These are phyloP conservation scores for Dothistroma pini DNA, from an alignment of 2,329 filamentous ascomycete genomes.

Conservation along the genomic window DNA sequence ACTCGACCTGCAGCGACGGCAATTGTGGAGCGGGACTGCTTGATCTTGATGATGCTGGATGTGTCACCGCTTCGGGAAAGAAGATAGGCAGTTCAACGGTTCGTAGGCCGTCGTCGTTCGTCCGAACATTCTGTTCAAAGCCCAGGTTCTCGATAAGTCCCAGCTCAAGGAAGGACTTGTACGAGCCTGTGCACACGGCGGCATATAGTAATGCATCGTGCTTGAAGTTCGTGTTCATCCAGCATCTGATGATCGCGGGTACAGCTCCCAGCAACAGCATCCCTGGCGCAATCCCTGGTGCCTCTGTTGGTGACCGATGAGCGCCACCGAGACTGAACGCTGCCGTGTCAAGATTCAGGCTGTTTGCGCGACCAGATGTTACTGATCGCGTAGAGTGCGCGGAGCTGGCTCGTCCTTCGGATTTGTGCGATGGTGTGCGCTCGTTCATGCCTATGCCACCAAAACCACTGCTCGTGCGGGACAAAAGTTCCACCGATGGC, in stretches of 20 bases:
- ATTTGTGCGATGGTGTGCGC: slow-evolving; percentile 88
- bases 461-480: slow-evolving; percentile 65
- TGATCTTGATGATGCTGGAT: slow-evolving; percentile 69
- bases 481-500: slow-evolving; percentile 77
- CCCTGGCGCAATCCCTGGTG: slow-evolving; percentile 73
- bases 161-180: slow-evolving; percentile 76
- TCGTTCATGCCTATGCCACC: slow-evolving; percentile 80
- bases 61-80: slow-evolving; percentile 83
- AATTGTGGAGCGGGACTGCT: slow-evolving; percentile 72
- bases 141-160: slow-evolving; percentile 72
- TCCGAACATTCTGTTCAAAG: slow-evolving; percentile 54
- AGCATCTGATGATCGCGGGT: slow-evolving; percentile 92
- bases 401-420: slow-evolving; percentile 90
- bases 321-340: slow-evolving; percentile 61
- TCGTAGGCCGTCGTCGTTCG: slow-evolving; percentile 53
- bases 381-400: slow-evolving; percentile 74
- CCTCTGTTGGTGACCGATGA: slow-evolving; percentile 63
- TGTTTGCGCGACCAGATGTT: slow-evolving; percentile 77
- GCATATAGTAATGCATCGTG: slow-evolving; percentile 87
- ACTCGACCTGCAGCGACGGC: slow-evolving; percentile 74
- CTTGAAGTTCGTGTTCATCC: slow-evolving; percentile 86
- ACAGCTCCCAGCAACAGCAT: slow-evolving; percentile 83
- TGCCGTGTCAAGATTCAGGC: slow-evolving; percentile 77
- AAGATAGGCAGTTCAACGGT: slow-evolving; percentile 78
- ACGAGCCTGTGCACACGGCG: slow-evolving; percentile 86